These are phyloP conservation scores for Rhodotorula sp. DNA, from an alignment of 1,284 basidiomycete genomes.

Conservation along the genomic window DNA sequence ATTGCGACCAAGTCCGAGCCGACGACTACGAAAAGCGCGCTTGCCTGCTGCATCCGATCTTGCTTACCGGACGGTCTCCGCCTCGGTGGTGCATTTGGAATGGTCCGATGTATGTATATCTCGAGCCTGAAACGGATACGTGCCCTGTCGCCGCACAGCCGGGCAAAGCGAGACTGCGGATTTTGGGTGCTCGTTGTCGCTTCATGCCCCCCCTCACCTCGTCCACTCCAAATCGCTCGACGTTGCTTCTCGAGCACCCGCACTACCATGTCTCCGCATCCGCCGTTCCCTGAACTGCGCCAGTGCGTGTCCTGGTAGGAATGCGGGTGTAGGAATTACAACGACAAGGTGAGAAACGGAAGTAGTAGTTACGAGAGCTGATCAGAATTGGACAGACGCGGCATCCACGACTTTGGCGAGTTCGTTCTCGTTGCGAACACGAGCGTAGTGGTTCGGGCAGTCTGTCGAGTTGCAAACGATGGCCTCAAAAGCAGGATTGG, in stretches of 20 bases:
- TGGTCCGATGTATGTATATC: no score
- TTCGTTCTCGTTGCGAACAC: constrained; percentile 16
- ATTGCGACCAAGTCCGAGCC: no score
- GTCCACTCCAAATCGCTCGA: no score
- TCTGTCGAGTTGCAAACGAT: constrained; percentile 77
- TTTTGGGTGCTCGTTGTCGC: no score
- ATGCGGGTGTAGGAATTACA: not conserved
- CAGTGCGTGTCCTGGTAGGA: not conserved
- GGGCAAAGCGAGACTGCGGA: no score
- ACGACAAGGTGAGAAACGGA: not conserved
- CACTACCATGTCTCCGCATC: not conserved
- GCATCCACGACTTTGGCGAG: constrained; percentile 12
- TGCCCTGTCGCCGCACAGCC: no score
- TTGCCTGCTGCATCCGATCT: no score
- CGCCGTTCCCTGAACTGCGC: not conserved
- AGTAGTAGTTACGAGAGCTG: no score
- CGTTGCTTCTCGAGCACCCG: not conserved
- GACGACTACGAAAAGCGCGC: no score
- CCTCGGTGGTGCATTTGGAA: no score
- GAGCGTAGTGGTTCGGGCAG: constrained; percentile 56
- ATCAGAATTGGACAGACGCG: not conserved
- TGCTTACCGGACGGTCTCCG: no score
- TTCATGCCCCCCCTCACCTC: not conserved
- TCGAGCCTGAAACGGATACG: no score
- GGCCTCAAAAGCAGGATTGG: constrained; percentile 59